Evolutionary conservation across 2,329 filamentous ascomycete species (phyloP).

Genomic region (Epichloe elymi): DNA sequence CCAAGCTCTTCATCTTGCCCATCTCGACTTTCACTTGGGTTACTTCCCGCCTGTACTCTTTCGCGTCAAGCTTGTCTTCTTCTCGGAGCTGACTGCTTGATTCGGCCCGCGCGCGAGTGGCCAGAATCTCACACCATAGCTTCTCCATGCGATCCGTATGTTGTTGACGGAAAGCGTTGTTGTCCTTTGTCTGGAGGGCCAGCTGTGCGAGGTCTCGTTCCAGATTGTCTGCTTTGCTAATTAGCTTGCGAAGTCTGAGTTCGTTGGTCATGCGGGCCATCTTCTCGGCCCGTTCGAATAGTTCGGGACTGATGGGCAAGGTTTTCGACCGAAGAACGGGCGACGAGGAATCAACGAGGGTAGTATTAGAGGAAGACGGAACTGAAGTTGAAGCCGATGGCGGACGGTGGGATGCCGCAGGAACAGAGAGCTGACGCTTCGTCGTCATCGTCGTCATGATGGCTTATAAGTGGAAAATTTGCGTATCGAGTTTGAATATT

Average conservation of each 20-base stretch:
- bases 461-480: background rate
- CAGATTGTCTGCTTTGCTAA: slow-evolving; percentile 15
- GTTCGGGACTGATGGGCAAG: background rate
- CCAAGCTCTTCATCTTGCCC: slow-evolving; percentile 9
- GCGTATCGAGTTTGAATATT: background rate
- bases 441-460: slow-evolving; percentile 3
- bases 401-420: background rate
- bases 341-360: background rate
- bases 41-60: slow-evolving; percentile 2
- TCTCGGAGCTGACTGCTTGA: slow-evolving; percentile 1
- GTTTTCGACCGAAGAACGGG: background rate
- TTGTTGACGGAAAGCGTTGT: slow-evolving; percentile 16
- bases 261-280: slow-evolving; percentile 25
- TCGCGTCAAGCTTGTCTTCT: slow-evolving; percentile 1
- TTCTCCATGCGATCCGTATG: slow-evolving; percentile 18
- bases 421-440: slow-evolving; percentile 5
- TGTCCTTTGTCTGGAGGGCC: slow-evolving; percentile 12
- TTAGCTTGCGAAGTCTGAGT: slow-evolving; percentile 19
- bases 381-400: background rate
- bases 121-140: slow-evolving; percentile 18
- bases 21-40: slow-evolving; percentile 11
- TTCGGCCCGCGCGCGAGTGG: slow-evolving; percentile 16
- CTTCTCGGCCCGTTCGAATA: slow-evolving; percentile 17
- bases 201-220: slow-evolving; percentile 18
- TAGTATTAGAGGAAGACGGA: background rate